phyloP scores from a whole-genome alignment of 495 filamentous ascomycete genomes.

The Penicillium simplicissimum region DNA sequence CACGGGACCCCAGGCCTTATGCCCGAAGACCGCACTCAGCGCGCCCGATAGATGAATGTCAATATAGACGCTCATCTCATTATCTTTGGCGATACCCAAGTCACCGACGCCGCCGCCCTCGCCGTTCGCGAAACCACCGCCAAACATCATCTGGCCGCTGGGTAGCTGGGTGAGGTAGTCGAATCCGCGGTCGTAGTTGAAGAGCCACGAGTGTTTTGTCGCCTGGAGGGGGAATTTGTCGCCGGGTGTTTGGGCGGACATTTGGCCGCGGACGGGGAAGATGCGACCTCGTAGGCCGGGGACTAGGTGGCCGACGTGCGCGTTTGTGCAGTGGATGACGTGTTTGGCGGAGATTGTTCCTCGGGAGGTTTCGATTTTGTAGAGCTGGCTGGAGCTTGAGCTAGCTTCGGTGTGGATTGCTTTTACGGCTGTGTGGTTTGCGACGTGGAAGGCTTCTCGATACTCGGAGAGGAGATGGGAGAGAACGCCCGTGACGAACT shows the following conservation, averaged over 20 bases:
- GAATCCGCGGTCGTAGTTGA: slow-evolving; percentile 63
- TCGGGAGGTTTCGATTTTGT: slow-evolving; percentile 58
- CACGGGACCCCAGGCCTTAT: slow-evolving; percentile 35
- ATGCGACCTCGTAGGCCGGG: slow-evolving; percentile 68
- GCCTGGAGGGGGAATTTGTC: slow-evolving; percentile 36
- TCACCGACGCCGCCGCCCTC: slow-evolving; percentile 51
- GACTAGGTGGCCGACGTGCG: slow-evolving; percentile 70
- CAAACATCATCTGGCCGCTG: slow-evolving; percentile 63
- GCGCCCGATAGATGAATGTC: slow-evolving; percentile 38
- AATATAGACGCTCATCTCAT: slow-evolving; percentile 33
- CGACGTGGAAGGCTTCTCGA: slow-evolving; percentile 59
- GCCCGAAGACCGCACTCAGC: slow-evolving; percentile 31
- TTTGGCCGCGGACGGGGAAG: slow-evolving; percentile 64
- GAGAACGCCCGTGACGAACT: slow-evolving; percentile 67
- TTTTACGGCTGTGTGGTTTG: slow-evolving; percentile 70
- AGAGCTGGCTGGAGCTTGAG: slow-evolving; percentile 9
- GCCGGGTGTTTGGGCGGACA: slow-evolving; percentile 63
- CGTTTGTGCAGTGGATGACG: slow-evolving; percentile 79
- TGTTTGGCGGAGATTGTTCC: slow-evolving; percentile 59
- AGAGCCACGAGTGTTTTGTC: slow-evolving; percentile 36
- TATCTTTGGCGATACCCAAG: slow-evolving; percentile 32
- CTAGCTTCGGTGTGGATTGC: slow-evolving; percentile 26
- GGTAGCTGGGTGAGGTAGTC: slow-evolving; percentile 77
- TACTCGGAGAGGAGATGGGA: slow-evolving; percentile 50
- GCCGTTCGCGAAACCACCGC: slow-evolving; percentile 56